Percentiles rank a stretch among this genome's conserved stretches.
phyloP scores from a whole-genome alignment of 495 filamentous ascomycete species.

The Pseudoneurospora amorphoporcata region DNA sequence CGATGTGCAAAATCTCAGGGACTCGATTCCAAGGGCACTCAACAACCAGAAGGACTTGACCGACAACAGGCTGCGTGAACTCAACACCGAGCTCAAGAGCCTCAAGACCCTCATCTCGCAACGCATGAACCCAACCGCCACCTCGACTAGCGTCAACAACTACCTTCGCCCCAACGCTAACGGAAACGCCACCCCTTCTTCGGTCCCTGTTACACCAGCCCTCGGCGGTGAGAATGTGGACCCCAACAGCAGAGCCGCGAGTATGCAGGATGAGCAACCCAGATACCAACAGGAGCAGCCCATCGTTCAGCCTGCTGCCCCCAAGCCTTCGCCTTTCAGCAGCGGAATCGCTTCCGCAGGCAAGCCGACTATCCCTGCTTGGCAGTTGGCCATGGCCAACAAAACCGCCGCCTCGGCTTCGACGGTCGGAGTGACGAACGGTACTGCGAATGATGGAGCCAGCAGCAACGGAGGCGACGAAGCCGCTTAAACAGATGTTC shows the following conservation, averaged over 20 bases:
- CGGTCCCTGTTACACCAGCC: slow-evolving; percentile 23
- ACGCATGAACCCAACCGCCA: slow-evolving; percentile 50
- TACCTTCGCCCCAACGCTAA: slow-evolving; percentile 27
- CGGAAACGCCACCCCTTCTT: slow-evolving; percentile 19
- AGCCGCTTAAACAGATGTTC: not conserved
- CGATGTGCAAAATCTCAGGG: slow-evolving; percentile 72
- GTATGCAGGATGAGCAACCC: slow-evolving; percentile 28
- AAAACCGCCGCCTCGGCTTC: slow-evolving; percentile 21
- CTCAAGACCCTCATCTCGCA: slow-evolving; percentile 81
- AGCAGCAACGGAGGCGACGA: slow-evolving; percentile 14
- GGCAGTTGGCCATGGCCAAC: slow-evolving; percentile 73
- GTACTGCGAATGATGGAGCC: slow-evolving; percentile 4
- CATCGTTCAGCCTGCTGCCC: slow-evolving; percentile 12
- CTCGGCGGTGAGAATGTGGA: slow-evolving; percentile 12
- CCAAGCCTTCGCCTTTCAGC: slow-evolving; percentile 23
- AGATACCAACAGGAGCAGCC: slow-evolving; percentile 24
- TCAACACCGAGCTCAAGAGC: slow-evolving; percentile 83
- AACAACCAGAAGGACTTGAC: slow-evolving; percentile 75
- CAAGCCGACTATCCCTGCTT: slow-evolving; percentile 73
- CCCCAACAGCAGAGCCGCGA: slow-evolving; percentile 10
- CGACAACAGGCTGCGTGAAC: slow-evolving; percentile 70
- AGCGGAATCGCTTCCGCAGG: slow-evolving; percentile 23
- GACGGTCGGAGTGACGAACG: slow-evolving; percentile 18
- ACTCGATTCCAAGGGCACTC: slow-evolving; percentile 77
- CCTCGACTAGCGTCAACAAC: slow-evolving; percentile 22